Percentiles rank a stretch among this genome's conserved stretches.
phyloP scores from a whole-genome alignment of 2,329 filamentous ascomycete species.

The Penicillium crustosum region DNA sequence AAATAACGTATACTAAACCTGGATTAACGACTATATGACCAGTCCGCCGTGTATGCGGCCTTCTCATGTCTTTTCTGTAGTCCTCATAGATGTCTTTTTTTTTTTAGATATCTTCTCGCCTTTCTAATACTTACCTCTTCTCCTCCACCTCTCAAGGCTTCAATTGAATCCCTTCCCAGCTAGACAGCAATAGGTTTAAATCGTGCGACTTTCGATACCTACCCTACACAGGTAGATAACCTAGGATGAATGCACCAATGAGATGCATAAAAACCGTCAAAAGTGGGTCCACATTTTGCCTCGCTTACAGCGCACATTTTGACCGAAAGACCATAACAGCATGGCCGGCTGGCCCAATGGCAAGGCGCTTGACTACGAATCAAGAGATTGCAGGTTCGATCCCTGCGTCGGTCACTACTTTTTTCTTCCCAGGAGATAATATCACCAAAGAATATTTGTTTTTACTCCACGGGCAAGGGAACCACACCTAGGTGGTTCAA shows the following conservation, averaged over 20 bases:
- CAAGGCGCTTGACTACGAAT: slow-evolving; percentile 55
- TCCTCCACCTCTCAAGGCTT: not conserved
- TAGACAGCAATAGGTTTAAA: not conserved
- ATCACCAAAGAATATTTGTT: too few relatives aligned
- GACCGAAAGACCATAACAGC: not conserved
- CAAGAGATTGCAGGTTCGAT: slow-evolving; percentile 54
- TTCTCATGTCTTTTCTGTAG: not conserved
- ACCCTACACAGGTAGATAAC: too few relatives aligned
- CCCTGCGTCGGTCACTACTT: slow-evolving; percentile 39
- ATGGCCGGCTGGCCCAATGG: slow-evolving; percentile 47
- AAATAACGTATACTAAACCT: not conserved
- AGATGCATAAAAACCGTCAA: not conserved
- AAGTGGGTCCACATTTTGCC: accelerated
- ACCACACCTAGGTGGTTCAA: too few relatives aligned
- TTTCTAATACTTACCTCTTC: not conserved
- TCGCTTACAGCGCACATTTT: not conserved
- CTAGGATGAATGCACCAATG: not conserved
- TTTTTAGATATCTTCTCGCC: not conserved
- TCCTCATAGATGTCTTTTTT: not conserved
- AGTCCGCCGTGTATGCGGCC: not conserved
- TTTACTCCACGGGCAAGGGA: not conserved
- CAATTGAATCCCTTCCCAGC: not conserved
- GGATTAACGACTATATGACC: not conserved
- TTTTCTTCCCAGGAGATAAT: not conserved
- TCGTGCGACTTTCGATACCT: too few relatives aligned